These are phyloP conservation scores for Hydnomerulius pinastri DNA, from an alignment of 768 basidiomycete genomes.

Conservation along the genomic window DNA sequence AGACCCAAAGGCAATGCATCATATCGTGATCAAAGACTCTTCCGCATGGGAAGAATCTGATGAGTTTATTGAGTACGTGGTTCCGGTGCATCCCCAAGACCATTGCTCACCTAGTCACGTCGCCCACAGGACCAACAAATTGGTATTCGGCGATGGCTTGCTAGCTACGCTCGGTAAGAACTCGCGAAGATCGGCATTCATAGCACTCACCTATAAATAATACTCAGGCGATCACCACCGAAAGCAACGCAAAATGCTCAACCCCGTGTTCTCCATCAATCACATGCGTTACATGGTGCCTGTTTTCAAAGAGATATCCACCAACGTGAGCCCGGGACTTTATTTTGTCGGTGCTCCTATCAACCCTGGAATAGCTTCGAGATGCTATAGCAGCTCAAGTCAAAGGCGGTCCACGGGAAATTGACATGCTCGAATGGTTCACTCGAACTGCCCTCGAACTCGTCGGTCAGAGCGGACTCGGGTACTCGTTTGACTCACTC, in stretches of 20 bases:
- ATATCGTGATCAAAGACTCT: slow-evolving; percentile 50
- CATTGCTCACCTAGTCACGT: background rate
- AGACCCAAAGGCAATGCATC: slow-evolving; percentile 51
- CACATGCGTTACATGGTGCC: slow-evolving; percentile 48
- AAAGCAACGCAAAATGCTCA: slow-evolving; percentile 50
- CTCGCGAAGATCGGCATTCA: slow-evolving; percentile 1
- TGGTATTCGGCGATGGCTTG: slow-evolving; percentile 50
- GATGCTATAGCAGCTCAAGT: slow-evolving; percentile 2
- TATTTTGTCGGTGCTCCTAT: slow-evolving; percentile 13
- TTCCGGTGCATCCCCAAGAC: too few species aligned
- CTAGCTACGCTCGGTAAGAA: slow-evolving; percentile 28
- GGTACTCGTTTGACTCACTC: slow-evolving; percentile 39
- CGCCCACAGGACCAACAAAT: slow-evolving; percentile 40
- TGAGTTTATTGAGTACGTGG: slow-evolving; percentile 46
- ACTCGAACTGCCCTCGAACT: slow-evolving; percentile 46
- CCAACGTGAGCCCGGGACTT: slow-evolving; percentile 37
- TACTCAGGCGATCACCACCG: slow-evolving; percentile 43
- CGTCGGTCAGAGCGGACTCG: slow-evolving; percentile 45
- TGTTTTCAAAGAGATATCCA: slow-evolving; percentile 44
- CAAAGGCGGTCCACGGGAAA: slow-evolving; percentile 16
- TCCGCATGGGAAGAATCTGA: slow-evolving; percentile 49
- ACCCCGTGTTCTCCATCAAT: slow-evolving; percentile 46
- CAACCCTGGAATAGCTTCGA: slow-evolving; percentile 2
- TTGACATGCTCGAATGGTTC: slow-evolving; percentile 52
- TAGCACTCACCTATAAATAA: slow-evolving; percentile 7